A percentile compares a stretch with the other conserved stretches of the same genome.
Conservation (phyloP, 495 filamentous ascomycete species). For the Penicillium pancosmium region DNA sequence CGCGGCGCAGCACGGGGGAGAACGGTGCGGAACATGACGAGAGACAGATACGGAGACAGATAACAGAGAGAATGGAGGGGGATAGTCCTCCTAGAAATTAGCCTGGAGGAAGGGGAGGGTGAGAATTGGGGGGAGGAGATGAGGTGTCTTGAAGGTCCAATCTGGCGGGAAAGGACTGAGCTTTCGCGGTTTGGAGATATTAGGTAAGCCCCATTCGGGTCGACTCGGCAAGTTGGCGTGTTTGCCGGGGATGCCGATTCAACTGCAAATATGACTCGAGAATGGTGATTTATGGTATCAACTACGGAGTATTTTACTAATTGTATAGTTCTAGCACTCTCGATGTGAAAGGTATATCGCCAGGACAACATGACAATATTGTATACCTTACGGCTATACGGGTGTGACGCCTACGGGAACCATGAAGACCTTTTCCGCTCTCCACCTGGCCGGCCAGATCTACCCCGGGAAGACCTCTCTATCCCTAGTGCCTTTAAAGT, state of each 20-base stretch:
- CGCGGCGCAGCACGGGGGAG: constrained; percentile 67
- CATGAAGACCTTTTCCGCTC: constrained; percentile 22
- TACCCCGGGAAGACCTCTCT: constrained; percentile 13
- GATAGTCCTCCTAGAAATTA: constrained; percentile 35
- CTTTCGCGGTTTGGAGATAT: constrained; percentile 34
- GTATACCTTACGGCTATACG: no score
- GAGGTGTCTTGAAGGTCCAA: constrained; percentile 29
- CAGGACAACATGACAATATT: no score
- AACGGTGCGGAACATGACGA: constrained; percentile 72
- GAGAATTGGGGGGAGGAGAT: constrained; percentile 21
- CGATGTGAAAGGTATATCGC: no score
- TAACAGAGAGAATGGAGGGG: constrained; percentile 27
- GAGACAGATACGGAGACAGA: constrained; percentile 24
- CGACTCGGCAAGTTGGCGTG: constrained; percentile 22
- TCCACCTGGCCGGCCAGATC: constrained; percentile 21
- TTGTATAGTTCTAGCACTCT: no score
- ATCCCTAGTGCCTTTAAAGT: constrained; percentile 12
- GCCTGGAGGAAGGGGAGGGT: constrained; percentile 29
- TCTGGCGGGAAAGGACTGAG: constrained; percentile 36
- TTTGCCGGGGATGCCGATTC: constrained; percentile 23
- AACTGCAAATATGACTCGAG: not conserved
- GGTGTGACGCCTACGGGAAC: constrained; percentile 4
- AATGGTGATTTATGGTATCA: not conserved
- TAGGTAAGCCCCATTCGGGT: constrained; percentile 31
- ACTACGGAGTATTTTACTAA: no score